Percentiles rank a stretch among this genome's conserved stretches.
Evolutionary conservation across 352 stramenopile species (phyloP).

Genomic region (Blastocystis sp.): DNA sequence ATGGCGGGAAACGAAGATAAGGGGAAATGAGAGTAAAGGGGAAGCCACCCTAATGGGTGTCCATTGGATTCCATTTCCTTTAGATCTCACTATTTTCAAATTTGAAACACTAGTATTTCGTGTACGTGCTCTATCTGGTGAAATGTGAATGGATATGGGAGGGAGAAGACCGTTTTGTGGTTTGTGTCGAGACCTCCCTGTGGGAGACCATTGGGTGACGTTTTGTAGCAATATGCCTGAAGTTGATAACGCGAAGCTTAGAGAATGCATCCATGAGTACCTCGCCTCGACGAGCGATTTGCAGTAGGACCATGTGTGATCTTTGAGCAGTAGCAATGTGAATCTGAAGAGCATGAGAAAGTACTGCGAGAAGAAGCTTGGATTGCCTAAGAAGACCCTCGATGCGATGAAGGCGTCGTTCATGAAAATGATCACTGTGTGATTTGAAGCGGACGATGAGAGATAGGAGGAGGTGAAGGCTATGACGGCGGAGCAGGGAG

Average conservation of each 20-base stretch:
- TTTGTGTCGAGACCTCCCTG: neutral
- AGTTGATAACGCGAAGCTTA: neutral
- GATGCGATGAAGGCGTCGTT: neutral
- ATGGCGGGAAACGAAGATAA: neutral
- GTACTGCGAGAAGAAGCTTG: constrained; percentile 26
- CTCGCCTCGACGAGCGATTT: neutral
- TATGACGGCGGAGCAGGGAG: neutral
- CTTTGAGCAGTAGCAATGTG: neutral
- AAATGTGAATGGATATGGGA: neutral
- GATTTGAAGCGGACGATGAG: neutral
- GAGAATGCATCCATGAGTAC: constrained; percentile 1
- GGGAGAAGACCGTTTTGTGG: neutral
- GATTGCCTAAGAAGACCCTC: neutral
- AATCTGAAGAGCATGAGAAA: neutral
- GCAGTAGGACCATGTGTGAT: neutral
- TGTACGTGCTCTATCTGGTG: neutral
- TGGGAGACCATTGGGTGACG: neutral
- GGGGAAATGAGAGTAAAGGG: too few relatives aligned
- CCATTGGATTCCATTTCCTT: neutral
- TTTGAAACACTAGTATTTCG: neutral
- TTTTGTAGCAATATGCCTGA: neutral
- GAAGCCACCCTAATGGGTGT: neutral
- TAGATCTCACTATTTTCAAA: neutral
- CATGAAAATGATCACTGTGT: neutral
- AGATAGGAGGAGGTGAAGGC: neutral